Conservation (phyloP, 2,329 filamentous ascomycete species). For the Nakataea oryzae region DNA sequence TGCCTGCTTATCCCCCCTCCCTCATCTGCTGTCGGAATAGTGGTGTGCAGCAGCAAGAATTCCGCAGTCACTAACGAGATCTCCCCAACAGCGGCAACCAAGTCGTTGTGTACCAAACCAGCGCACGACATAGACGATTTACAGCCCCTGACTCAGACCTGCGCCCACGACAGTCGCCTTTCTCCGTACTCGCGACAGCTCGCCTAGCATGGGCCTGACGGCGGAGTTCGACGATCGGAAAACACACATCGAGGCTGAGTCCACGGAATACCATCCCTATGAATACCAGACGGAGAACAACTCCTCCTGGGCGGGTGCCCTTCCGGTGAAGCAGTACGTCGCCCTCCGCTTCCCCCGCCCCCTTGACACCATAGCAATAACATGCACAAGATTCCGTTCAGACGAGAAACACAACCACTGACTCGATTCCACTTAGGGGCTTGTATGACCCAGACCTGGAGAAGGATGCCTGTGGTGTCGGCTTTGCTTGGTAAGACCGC, state of each 20-base stretch:
- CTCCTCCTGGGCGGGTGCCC: slow-evolving; percentile 80
- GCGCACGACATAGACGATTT: neutral
- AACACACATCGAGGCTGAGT: slow-evolving; percentile 48
- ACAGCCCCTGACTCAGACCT: neutral
- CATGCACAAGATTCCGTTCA: neutral
- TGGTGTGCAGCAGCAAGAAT: neutral
- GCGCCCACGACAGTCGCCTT: neutral
- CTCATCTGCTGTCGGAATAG: too few species aligned
- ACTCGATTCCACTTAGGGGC: slow-evolving; percentile 38
- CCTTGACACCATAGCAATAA: neutral
- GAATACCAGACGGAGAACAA: slow-evolving; percentile 84
- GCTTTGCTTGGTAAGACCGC: slow-evolving; percentile 74
- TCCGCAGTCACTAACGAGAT: neutral
- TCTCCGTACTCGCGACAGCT: slow-evolving; percentile 19
- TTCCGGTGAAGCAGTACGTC: slow-evolving; percentile 82
- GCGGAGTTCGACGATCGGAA: slow-evolving; percentile 61
- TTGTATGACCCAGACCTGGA: slow-evolving; percentile 93
- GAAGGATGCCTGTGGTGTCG: slow-evolving; percentile 99
- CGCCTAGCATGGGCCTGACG: slow-evolving; percentile 60
- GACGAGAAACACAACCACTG: neutral
- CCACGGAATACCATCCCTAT: slow-evolving; percentile 58
- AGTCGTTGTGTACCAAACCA: neutral
- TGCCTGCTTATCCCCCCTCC: neutral
- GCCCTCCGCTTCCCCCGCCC: neutral
- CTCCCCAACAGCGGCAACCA: neutral